Evolutionary conservation across 1,139 yeast genomes (phyloP), one percentile per base, ranked within the genome.

Genomic region (Saccharomycopsis crataegensis): DNA sequence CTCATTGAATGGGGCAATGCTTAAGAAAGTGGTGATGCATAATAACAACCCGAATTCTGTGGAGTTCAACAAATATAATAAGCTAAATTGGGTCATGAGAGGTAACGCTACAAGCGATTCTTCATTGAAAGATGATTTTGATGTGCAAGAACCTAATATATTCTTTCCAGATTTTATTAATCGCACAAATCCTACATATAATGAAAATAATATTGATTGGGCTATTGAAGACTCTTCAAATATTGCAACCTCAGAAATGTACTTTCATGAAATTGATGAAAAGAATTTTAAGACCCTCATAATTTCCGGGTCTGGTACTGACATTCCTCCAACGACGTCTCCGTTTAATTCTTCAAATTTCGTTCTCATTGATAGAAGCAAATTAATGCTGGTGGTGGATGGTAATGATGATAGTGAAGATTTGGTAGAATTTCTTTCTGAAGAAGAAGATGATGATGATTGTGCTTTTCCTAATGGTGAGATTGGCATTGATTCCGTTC

Each of bases 21-120:
- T 73, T 33, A 67, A 65, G 46, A 73, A 73, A 57, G 59, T 73
- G 2, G 65, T 75, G 6, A 52, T 74, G 8, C 77, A 75, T 59
- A 74, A 75, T 59, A 78, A 77, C 6, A 62, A 75, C 22, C 64
- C 73, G 8, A 76, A 74, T 58, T 66, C 72, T 36, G 62, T 69
- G 43, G 72, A 69, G 54, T 75, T 75, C 59, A 69, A 72, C 70
- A 69, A 67, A 51, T 75, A 78, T 77, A 70, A 69, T 60, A 66
- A 70, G 56, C 73, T 78, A 53, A 69, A 71, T 54, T 75, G 77
- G 75, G 65, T 65, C 50, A 64, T 74, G 34, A 48, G 49, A 48
- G 58, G 58, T 9, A 28, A 46, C 55, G 22, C 37, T 14, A 3
- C 8, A n/a, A 14, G 33, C 5, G 17, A 46, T 9, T 33, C 5